Percentiles rank a stretch among this genome's conserved stretches.
Evolutionary conservation across 176 grass and related monocot species (phyloP).

Genomic region (Chrysopogon serrulatus): DNA sequence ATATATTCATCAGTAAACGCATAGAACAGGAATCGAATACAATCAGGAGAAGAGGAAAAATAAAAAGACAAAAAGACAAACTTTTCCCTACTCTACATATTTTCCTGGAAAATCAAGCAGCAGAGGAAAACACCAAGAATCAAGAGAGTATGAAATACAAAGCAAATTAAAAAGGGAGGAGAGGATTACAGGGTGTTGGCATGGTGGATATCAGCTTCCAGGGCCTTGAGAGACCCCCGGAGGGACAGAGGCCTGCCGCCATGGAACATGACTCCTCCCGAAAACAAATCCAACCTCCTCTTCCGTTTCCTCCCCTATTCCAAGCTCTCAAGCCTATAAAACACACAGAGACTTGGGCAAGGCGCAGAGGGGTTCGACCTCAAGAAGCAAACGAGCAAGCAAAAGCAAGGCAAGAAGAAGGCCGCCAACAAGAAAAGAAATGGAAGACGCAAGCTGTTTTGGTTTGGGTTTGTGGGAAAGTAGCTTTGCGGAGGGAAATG

Average conservation of each 20-base stretch:
- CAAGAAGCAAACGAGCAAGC: constrained; percentile 39
- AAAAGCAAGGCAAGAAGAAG: constrained; percentile 27
- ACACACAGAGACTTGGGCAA: constrained; percentile 8
- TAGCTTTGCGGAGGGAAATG: constrained; percentile 16
- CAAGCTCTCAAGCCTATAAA: constrained; percentile 24
- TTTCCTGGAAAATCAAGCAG: constrained; percentile 15
- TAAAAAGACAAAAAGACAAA: background rate
- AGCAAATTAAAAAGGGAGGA: background rate
- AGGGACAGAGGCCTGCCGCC: constrained; percentile 72
- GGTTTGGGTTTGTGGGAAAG: constrained; percentile 35
- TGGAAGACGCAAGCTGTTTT: constrained; percentile 26
- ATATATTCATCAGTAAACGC: constrained; percentile 14
- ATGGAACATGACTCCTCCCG: constrained; percentile 67
- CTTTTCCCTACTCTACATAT: constrained; percentile 8
- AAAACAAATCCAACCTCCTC: background rate
- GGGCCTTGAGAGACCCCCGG: constrained; percentile 90
- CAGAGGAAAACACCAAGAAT: constrained; percentile 12
- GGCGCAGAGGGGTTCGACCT: background rate
- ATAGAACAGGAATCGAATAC: constrained; percentile 3
- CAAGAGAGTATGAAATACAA: constrained; percentile 6
- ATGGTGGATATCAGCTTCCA: constrained; percentile 97
- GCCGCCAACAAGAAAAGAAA: constrained; percentile 35
- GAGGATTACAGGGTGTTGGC: constrained; percentile 88
- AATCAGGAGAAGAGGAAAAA: background rate
- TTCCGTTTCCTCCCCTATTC: background rate